Evolutionary conservation across 345 rosid genomes (phyloP).

Genomic region (Eucalyptus marginata): DNA sequence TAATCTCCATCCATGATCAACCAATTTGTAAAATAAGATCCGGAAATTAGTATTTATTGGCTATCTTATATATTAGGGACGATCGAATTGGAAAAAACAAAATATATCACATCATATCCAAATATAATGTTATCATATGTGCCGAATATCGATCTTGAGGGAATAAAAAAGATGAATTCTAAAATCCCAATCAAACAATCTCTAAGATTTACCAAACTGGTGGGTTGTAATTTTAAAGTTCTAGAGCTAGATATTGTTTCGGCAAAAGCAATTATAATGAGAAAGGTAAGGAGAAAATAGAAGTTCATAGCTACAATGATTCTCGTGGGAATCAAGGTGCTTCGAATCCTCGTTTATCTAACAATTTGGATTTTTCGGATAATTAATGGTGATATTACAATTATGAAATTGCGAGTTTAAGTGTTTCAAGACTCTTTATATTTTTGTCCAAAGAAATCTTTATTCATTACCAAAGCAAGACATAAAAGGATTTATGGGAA

Average conservation of each 20-base stretch:
- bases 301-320: neutral
- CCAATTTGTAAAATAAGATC: neutral
- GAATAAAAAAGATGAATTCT: neutral
- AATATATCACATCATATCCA: neutral
- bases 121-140: neutral
- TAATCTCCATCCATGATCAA: neutral
- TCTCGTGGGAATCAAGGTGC: neutral
- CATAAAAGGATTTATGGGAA: too few relatives aligned
- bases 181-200: neutral
- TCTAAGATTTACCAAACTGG: neutral
- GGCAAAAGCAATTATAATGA: neutral
- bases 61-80: neutral
- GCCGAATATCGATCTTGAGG: rapidly evolving
- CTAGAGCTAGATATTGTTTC: neutral
- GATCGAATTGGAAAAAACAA: neutral
- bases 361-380: rapidly evolving
- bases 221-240: neutral
- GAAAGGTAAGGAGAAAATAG: neutral
- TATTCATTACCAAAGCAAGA: neutral
- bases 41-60: neutral
- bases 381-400: neutral
- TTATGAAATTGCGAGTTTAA: neutral
- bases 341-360: rapidly evolving
- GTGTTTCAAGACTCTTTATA: neutral
- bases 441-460: neutral